Conservation (phyloP, 805 yeast species). For the Nakazawaea ishiwadae region DNA sequence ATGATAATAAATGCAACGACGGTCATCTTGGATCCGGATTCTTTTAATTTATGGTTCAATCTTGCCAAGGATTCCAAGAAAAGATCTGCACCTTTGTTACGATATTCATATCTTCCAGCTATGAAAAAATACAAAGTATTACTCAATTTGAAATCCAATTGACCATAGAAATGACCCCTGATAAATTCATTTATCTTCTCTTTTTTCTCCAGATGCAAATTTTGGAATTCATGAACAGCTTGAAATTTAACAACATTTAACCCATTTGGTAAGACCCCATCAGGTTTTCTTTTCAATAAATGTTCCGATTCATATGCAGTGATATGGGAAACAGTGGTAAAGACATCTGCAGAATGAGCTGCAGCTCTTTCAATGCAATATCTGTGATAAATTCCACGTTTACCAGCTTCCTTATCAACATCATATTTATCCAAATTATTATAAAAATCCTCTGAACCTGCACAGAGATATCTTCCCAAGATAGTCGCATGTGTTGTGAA, state of each 20-base stretch:
- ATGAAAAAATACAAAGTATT: slow-evolving; percentile 93
- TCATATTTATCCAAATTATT: slow-evolving; percentile 85
- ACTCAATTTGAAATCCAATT: slow-evolving; percentile 89
- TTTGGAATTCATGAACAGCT: slow-evolving; percentile 97
- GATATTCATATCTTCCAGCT: slow-evolving; percentile 95
- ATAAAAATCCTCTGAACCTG: slow-evolving; percentile 94
- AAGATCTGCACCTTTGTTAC: slow-evolving; percentile 96
- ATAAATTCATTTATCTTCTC: slow-evolving; percentile 91
- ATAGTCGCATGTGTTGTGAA: slow-evolving; percentile 97
- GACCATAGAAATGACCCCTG: slow-evolving; percentile 96
- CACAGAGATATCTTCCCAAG: slow-evolving; percentile 91
- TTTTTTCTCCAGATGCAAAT: slow-evolving; percentile 87
- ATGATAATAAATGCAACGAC: slow-evolving; percentile 96
- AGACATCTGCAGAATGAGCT: slow-evolving; percentile 92
- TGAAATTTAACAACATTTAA: slow-evolving; percentile 92
- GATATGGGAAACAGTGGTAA: slow-evolving; percentile 95
- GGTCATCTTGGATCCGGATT: slow-evolving; percentile 78
- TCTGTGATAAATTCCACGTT: slow-evolving; percentile 94
- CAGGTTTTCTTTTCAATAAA: slow-evolving; percentile 90
- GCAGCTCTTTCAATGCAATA: slow-evolving; percentile 97
- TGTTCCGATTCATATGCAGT: slow-evolving; percentile 97
- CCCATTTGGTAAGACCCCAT: slow-evolving; percentile 96
- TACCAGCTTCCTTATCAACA: slow-evolving; percentile 97
- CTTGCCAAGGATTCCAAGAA: slow-evolving; percentile 91
- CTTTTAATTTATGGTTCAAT: slow-evolving; percentile 81